These are phyloP conservation scores for Curvularia spicifera DNA, from an alignment of 2,329 filamentous ascomycete genomes.

Conservation along the genomic window DNA sequence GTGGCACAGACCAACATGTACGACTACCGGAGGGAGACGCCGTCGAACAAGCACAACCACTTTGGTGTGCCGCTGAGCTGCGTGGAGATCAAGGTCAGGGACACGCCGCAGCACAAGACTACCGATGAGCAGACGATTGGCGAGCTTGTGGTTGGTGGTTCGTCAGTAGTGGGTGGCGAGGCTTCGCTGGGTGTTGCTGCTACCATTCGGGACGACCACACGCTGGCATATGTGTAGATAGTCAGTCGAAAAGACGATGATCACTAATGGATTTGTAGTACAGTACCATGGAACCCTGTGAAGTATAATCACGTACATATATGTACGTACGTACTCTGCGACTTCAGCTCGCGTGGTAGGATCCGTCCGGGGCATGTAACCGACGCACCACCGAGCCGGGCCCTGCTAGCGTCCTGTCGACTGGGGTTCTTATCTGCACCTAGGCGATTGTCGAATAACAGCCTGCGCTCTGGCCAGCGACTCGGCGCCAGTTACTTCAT, in stretches of 20 bases:
- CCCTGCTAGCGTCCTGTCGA: conserved; percentile 3
- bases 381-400: conserved; percentile 10
- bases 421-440: conserved; percentile 19
- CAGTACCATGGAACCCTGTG: too few species aligned
- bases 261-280: background rate
- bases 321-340: too few species aligned
- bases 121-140: conserved; percentile 60
- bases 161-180: conserved; percentile 73
- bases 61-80: conserved; percentile 84
- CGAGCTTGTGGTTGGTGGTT: conserved; percentile 74
- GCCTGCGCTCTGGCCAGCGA: conserved; percentile 1
- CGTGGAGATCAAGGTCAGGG: conserved; percentile 77
- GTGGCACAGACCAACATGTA: conserved; percentile 86
- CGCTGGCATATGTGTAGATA: conserved; percentile 62
- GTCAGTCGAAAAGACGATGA: background rate
- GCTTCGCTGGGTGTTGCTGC: conserved; percentile 68
- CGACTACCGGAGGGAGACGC: conserved; percentile 72
- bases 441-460: conserved; percentile 11
- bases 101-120: conserved; percentile 66
- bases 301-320: background rate
- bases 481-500: background rate
- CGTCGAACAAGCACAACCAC: conserved; percentile 60
- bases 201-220: conserved; percentile 74
- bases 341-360: conserved; percentile 7
- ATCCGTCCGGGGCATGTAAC: conserved; percentile 8